phyloP scores from a whole-genome alignment of 2,329 filamentous ascomycete species.

The Xylaria sp. region DNA sequence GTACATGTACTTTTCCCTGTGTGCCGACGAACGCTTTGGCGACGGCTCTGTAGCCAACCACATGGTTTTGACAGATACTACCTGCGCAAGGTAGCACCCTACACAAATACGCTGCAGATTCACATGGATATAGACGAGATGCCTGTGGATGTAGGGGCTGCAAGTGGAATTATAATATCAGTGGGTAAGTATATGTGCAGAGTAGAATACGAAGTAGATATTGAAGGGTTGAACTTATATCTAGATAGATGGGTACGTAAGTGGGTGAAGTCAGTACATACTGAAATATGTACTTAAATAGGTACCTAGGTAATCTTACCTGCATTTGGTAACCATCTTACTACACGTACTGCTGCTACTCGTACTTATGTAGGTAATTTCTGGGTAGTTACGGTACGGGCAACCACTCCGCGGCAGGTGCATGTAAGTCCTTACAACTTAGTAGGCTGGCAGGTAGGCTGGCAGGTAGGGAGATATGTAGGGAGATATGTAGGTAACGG shows the following conservation, averaged over 20 bases:
- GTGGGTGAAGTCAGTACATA: no score
- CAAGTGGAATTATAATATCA: not conserved
- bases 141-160: no score
- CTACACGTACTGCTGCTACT: no score
- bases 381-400: no score
- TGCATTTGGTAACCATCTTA: not conserved
- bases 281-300: not conserved
- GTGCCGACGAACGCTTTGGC: conserved; percentile 12
- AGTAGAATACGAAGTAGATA: no score
- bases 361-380: not conserved
- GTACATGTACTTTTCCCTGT: no score
- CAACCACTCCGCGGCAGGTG: no score
- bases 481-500: not conserved
- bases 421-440: no score
- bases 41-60: conserved; percentile 12
- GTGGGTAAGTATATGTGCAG: not conserved
- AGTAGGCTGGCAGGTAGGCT: not conserved
- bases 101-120: not conserved
- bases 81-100: no score
- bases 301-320: not conserved
- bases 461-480: no score
- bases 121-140: not conserved
- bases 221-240: no score
- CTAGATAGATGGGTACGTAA: no score
- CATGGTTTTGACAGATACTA: not conserved